Percentiles rank a stretch among this genome's conserved stretches.
phyloP scores from a whole-genome alignment of 306 rosid species.

The Quercus parvula region DNA sequence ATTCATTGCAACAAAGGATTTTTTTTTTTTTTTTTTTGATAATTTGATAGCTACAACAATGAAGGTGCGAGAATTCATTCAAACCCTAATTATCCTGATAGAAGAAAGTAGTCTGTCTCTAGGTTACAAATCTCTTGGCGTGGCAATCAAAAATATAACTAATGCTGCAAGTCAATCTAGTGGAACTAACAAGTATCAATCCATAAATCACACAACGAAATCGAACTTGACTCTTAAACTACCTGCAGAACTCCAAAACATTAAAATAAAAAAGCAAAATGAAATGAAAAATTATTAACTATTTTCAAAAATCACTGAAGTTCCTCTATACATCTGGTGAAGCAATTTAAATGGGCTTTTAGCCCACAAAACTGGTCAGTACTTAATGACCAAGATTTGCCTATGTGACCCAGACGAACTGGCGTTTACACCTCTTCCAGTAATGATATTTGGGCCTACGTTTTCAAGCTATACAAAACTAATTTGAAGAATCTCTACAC shows the following conservation, averaged over 20 bases:
- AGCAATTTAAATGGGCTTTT: not conserved
- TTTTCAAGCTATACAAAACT: constrained; percentile 7
- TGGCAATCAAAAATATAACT: no score
- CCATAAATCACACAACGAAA: not conserved
- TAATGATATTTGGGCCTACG: not conserved
- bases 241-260: not conserved
- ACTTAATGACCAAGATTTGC: not conserved
- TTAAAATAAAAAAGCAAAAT: not conserved
- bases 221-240: not conserved
- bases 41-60: no score
- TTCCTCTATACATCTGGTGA: constrained; percentile 19
- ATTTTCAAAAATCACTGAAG: not conserved
- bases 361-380: constrained; percentile 17
- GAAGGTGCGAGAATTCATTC: no score
- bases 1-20: no score
- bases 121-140: no score
- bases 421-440: not conserved
- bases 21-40: no score
- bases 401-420: not conserved
- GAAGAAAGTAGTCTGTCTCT: no score
- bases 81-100: no score
- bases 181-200: not conserved
- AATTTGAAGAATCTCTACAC: constrained; percentile 1
- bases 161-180: no score
- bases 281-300: not conserved